Evolutionary conservation across 2,329 filamentous ascomycete genomes (phyloP), one percentile per base, ranked within the genome.

Genomic region (Diplodia corticola): DNA sequence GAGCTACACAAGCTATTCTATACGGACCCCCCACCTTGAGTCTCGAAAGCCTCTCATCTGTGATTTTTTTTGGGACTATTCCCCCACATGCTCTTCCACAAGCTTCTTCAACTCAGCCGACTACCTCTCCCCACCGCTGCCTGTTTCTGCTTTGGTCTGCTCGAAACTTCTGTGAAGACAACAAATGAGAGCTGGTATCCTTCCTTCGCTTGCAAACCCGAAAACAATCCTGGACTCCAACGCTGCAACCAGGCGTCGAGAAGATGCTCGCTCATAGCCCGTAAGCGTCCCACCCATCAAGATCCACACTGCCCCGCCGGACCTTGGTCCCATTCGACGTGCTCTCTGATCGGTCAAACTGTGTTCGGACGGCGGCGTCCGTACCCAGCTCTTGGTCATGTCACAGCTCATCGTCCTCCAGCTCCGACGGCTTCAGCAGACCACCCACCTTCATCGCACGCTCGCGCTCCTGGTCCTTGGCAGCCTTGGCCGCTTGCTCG

Each of bases 381-480:
- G 73, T 71, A 37, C 72, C 73, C 68, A 80, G 74, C 69, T 80
- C 79, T 73, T 80, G 75, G 71, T 77, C 71, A 53, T 93, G 91
- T 97, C 93, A 97, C 80, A 93, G 85, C 80, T 93, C 91, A 74
- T 85, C 80, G 68, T 90, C 88, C 61, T 93, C 94, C 76, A 99
- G 87, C 78, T 99, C 95, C n/a, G 93, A 95, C 59, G 95, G 96
- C 84, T 99, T 98, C 74, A 99, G 84, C 68, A 99, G 84, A 74
- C 96, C 95, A 71, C 95, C 93, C 65, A 99, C 92, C 84, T 97
- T 98, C 81, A 94, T 91, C 69, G 92, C 89, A 71, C 94, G 90
- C 80, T 97, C 92, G 73, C 93, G 89, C 77, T 99, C 96, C 24
- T 92, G 91, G 57, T 90, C 89, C 78, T 93, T 92, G 54, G 91